A percentile compares a stretch with the other conserved stretches of the same genome.
phyloP scores from a whole-genome alignment of 805 yeast genomes.

The Metschnikowia cubensis region DNA sequence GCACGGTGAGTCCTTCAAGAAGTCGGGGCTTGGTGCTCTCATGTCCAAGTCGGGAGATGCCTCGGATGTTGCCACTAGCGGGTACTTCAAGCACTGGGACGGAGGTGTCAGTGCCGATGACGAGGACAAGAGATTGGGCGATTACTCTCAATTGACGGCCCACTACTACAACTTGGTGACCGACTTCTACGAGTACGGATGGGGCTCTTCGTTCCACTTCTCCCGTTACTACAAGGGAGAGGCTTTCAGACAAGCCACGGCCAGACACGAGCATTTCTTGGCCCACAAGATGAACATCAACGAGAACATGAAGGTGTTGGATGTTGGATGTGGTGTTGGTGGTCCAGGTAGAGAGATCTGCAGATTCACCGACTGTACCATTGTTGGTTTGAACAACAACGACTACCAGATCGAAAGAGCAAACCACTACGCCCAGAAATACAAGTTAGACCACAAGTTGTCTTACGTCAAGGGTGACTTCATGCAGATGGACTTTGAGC shows the following conservation, averaged over 20 bases:
- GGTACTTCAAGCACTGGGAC: conserved; percentile 97
- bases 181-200: conserved; percentile 97
- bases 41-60: conserved; percentile 66
- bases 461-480: conserved; percentile 94
- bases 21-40: conserved; percentile 73
- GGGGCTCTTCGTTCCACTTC: conserved; percentile 99
- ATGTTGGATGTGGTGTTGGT: conserved; percentile 99
- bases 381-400: conserved; percentile 92
- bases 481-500: conserved; percentile 97
- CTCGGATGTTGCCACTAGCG: conserved; percentile 76
- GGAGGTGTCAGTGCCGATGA: conserved; percentile 75
- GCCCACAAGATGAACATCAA: conserved; percentile 81
- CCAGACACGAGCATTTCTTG: conserved; percentile 94
- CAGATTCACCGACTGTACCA: conserved; percentile 80
- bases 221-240: conserved; percentile 92
- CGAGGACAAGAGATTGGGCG: conserved; percentile 69
- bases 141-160: conserved; percentile 87
- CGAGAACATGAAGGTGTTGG: conserved; percentile 82
- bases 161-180: conserved; percentile 96
- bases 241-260: conserved; percentile 88
- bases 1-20: conserved; percentile 73
- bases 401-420: conserved; percentile 96
- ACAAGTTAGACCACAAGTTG: conserved; percentile 67
- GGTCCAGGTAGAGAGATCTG: conserved; percentile 98
- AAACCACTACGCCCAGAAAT: conserved; percentile 66